A percentile compares a stretch with the other conserved stretches of the same genome.
phyloP scores from a whole-genome alignment of 1,284 basidiomycete species.

The Fistulina hepatica region DNA sequence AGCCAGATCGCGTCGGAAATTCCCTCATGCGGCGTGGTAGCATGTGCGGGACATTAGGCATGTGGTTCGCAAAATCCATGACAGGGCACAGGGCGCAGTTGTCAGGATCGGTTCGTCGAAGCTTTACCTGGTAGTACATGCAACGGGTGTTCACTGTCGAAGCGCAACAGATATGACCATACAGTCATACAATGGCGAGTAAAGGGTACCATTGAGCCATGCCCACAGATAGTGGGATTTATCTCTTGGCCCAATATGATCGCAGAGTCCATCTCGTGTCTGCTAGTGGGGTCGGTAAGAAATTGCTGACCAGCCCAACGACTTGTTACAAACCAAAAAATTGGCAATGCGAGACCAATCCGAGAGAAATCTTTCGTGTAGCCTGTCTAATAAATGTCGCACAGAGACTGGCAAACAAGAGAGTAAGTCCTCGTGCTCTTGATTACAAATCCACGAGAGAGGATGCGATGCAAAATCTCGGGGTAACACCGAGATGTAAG shows the following conservation, averaged over 20 bases:
- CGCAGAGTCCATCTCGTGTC: slow-evolving; percentile 3
- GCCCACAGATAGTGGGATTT: slow-evolving; percentile 61
- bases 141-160: slow-evolving; percentile 76
- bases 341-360: slow-evolving; percentile 37
- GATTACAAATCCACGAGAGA: slow-evolving; percentile 52
- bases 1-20: slow-evolving; percentile 32
- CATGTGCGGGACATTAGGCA: slow-evolving; percentile 29
- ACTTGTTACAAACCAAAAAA: background rate
- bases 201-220: slow-evolving; percentile 73
- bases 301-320: slow-evolving; percentile 2
- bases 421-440: slow-evolving; percentile 12
- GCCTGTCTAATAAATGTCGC: too few species aligned
- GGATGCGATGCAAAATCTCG: slow-evolving; percentile 63
- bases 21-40: slow-evolving; percentile 30
- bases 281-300: slow-evolving; percentile 3
- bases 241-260: slow-evolving; percentile 13
- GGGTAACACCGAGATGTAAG: slow-evolving; percentile 69
- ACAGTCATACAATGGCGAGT: slow-evolving; percentile 7
- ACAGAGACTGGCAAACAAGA: too few species aligned
- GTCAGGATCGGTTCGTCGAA: slow-evolving; percentile 41
- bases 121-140: slow-evolving; percentile 63
- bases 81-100: slow-evolving; percentile 80
- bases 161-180: slow-evolving; percentile 10
- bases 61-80: slow-evolving; percentile 81
- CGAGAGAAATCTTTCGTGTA: too few species aligned